Conservation (phyloP, 1,284 basidiomycete genomes). For the Cutaneotrichosporon dermatis region DNA sequence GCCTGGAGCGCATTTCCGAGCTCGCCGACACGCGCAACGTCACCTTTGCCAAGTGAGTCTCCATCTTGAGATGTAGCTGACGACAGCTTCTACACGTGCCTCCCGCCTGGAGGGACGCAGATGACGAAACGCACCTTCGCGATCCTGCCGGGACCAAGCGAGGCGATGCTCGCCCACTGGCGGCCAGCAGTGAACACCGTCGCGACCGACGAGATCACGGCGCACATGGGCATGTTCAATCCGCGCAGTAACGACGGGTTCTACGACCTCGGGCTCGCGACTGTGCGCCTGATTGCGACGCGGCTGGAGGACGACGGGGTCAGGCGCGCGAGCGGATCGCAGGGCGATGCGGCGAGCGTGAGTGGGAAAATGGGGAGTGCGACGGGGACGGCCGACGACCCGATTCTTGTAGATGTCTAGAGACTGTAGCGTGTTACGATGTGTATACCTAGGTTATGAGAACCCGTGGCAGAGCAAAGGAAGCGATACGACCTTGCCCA, state of each 20-base stretch:
- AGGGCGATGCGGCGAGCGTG: constrained; percentile 1
- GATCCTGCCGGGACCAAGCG: constrained; percentile 60
- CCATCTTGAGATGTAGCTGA: constrained; percentile 2
- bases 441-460: too few relatives aligned
- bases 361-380: constrained; percentile 2
- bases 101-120: constrained; percentile 59
- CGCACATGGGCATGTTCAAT: constrained; percentile 86
- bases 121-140: constrained; percentile 66
- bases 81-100: constrained; percentile 66
- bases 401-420: constrained; percentile 1
- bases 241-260: constrained; percentile 80
- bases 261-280: constrained; percentile 72
- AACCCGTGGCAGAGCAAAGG: too few relatives aligned
- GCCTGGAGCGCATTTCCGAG: constrained; percentile 62
- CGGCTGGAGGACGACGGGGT: constrained; percentile 43
- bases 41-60: constrained; percentile 66
- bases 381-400: not conserved
- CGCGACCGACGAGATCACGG: constrained; percentile 74
- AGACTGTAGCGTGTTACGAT: not conserved
- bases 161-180: constrained; percentile 58
- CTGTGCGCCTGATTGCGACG: constrained; percentile 49
- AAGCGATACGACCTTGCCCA: too few relatives aligned
- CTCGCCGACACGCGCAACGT: constrained; percentile 55
- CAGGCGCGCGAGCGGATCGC: not conserved
- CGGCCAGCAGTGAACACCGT: constrained; percentile 60